Percentiles rank a stretch among this genome's conserved stretches.
phyloP scores from a whole-genome alignment of 768 basidiomycete genomes.

The Butyriboletus loyo region DNA sequence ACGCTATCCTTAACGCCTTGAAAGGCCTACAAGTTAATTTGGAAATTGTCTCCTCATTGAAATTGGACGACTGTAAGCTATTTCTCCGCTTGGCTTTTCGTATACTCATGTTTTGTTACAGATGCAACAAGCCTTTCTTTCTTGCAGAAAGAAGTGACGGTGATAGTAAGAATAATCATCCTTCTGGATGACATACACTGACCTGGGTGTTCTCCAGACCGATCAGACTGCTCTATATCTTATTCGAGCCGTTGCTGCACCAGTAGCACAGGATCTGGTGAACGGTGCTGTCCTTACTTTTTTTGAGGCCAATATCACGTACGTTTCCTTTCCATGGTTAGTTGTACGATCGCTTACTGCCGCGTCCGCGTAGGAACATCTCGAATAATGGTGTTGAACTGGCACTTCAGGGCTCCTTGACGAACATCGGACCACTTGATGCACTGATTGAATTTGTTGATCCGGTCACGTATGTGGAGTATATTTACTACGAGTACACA shows the following conservation, averaged over 20 bases:
- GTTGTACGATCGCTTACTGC: slow-evolving; percentile 49
- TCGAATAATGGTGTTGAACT: slow-evolving; percentile 63
- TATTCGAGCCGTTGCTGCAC: slow-evolving; percentile 68
- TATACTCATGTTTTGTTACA: slow-evolving; percentile 24
- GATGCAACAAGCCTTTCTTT: slow-evolving; percentile 57
- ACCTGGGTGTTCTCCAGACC: slow-evolving; percentile 37
- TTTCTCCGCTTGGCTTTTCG: not conserved
- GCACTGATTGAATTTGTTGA: slow-evolving; percentile 64
- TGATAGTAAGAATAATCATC: slow-evolving; percentile 38
- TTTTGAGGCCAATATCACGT: slow-evolving; percentile 57
- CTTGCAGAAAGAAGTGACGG: slow-evolving; percentile 53
- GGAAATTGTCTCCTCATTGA: slow-evolving; percentile 48
- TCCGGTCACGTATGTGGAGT: slow-evolving; percentile 48
- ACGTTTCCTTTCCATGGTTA: slow-evolving; percentile 8
- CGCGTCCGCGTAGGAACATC: slow-evolving; percentile 47
- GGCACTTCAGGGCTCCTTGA: slow-evolving; percentile 55
- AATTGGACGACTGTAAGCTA: slow-evolving; percentile 63
- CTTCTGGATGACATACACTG: not conserved
- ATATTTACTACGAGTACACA: not conserved
- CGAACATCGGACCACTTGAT: slow-evolving; percentile 65
- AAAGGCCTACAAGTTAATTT: slow-evolving; percentile 59
- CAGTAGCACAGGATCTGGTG: slow-evolving; percentile 63
- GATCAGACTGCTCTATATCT: slow-evolving; percentile 63
- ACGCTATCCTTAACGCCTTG: slow-evolving; percentile 61
- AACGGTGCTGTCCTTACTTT: slow-evolving; percentile 54